Evolutionary conservation across 208 protist species (phyloP).

Genomic region (Trypanosomatidae sp.): DNA sequence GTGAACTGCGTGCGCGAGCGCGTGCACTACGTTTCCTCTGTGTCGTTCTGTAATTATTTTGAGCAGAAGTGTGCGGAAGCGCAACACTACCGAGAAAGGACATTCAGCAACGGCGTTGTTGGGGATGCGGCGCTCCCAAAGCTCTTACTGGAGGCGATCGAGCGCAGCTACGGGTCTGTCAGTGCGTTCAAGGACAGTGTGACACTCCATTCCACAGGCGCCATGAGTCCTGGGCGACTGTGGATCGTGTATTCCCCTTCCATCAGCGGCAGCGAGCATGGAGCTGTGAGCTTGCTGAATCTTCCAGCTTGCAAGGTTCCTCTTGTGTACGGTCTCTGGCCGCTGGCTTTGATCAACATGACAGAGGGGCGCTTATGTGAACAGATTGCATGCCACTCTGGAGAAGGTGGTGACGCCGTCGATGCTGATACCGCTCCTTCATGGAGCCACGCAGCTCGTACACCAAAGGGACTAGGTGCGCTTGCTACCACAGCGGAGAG

Average conservation of each 20-base stretch:
- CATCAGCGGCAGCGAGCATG: constrained; percentile 14
- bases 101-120: background rate
- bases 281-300: constrained; percentile 46
- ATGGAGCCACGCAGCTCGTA: constrained; percentile 74
- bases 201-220: constrained; percentile 35
- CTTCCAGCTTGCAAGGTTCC: constrained; percentile 41
- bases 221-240: constrained; percentile 49
- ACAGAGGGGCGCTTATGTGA: constrained; percentile 54
- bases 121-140: background rate
- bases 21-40: constrained; percentile 72
- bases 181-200: constrained; percentile 32
- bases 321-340: constrained; percentile 71
- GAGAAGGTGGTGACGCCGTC: background rate
- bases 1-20: constrained; percentile 46
- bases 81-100: background rate
- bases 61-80: constrained; percentile 29
- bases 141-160: constrained; percentile 26
- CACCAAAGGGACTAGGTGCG: constrained; percentile 6
- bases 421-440: constrained; percentile 10
- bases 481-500: constrained; percentile 7
- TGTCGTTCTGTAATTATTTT: constrained; percentile 64
- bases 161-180: constrained; percentile 43
- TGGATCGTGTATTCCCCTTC: constrained; percentile 64
- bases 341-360: constrained; percentile 72
- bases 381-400: constrained; percentile 10